Base-by-base conservation (phyloP, 805 yeast genomes). In the Spathaspora arborariae region DNA sequence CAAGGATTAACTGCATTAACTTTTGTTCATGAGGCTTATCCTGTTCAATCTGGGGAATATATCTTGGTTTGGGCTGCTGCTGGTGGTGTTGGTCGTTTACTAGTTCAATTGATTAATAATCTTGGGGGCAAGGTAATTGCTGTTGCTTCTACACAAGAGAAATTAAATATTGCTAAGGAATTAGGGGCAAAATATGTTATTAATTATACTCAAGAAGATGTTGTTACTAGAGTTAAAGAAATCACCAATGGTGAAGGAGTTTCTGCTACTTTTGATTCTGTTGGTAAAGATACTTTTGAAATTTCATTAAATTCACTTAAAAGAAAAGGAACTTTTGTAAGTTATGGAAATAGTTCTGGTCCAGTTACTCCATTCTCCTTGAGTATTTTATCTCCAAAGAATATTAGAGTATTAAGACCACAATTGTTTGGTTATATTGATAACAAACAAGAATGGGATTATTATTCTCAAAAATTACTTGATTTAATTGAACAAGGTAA, bases 41-140 rank as follows among this genome's bases (percentile, higher is more conserved):
- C 73, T 1, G 85, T 88, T 35, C 62, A 87, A 55, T 70, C 77
- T 60, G 91, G 81, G 45, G 97, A 92, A 48, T 76, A 66, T 54
- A 77, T 86, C 39, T 72, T 91, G 41, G 82, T 88, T 20, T 88
- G 90, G 70, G 97, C 97, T 3, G 96, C 96, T 6, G 97, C 97
- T 2, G 98, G 97, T 40, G 97, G 97, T 47, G 92, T 88, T 43
- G 98, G 98, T 4, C 75, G 79, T 44, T 54, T 88, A 16, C 68
- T 89, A 45, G 71, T 75, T 42, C 96, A 90, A 63, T 68, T 90
- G 64, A 65, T 85, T 42, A 63, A 73, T 24, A 58, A 65, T 20
- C 72, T 69, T 42, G 96, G 96, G 18, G 97, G 90, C 3, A 82
- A 79, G 52, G 90, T 82, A 40, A 89, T 91, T 65, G 97, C 95